Conservation (phyloP, 164 flowering plant genomes). For the Dillenia suffruticosa region DNA sequence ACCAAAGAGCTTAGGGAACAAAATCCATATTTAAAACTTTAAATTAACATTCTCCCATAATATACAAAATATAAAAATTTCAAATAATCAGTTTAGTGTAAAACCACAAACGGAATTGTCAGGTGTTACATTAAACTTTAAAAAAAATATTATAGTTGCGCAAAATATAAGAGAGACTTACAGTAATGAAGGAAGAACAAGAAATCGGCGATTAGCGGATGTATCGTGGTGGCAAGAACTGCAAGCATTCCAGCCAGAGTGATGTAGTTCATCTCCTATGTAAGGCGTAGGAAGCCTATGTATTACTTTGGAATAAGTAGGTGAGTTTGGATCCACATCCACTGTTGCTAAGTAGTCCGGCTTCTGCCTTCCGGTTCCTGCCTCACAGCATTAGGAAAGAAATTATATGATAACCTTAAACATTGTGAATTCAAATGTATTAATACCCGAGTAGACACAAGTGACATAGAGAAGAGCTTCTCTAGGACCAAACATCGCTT, state of each 20-base stretch:
- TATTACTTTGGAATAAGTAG: constrained; percentile 81
- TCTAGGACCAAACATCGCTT: constrained; percentile 86
- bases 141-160: no score
- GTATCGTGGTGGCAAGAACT: constrained; percentile 97
- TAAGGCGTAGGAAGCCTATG: constrained; percentile 78
- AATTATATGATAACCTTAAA: no score
- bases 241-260: constrained; percentile 98
- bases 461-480: constrained; percentile 78
- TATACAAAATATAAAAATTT: no score
- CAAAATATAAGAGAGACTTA: constrained; percentile 25
- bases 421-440: no score
- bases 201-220: constrained; percentile 68
- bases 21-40: no score
- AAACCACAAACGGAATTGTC: no score
- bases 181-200: constrained; percentile 82
- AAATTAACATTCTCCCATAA: no score
- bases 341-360: constrained; percentile 92
- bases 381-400: not conserved
- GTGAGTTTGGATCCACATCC: constrained; percentile 88
- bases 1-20: no score
- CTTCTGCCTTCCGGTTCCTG: constrained; percentile 86
- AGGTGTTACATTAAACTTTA: no score
- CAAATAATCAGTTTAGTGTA: no score
- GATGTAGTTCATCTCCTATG: constrained; percentile 87
- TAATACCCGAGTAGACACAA: constrained; percentile 64